Evolutionary conservation across 73 alveolate species (phyloP), one percentile per base, ranked within the genome.

Genomic region (Halteria grandinella): DNA sequence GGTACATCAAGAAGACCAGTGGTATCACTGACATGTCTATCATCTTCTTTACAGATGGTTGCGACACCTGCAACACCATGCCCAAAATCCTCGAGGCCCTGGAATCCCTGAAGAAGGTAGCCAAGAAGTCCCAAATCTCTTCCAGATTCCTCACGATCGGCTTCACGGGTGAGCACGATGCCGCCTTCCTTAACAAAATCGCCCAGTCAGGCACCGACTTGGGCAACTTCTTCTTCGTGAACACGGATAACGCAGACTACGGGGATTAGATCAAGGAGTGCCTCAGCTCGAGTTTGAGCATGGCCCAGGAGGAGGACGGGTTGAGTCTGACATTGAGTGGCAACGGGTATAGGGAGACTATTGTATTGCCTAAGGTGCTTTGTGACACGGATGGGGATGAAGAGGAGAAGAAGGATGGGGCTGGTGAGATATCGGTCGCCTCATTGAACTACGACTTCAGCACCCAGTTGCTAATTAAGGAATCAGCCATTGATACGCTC

Each of bases 31-130:
- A 80, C 34, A 14, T 80, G 0, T 69, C 85, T 17, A 37, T 80
- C 0, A 57, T 80, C 47, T 70, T 80, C 80, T 80, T 80, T 53
- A 80, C 90, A 3, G 90, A 80, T 69, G 90, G 90, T 24, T 37
- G 44, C 15, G 90, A 80, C 44, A 80, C 84, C 40, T 69, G 79
- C 57, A 80, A 80, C 36, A 36, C 28, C n/a, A 48, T 58, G 34
- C 10, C 23, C 1, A 47, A 11, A n/a, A 47, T 80, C 17, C 0
- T 14, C 0, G 32, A 33, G 4, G 18, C 62, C 18, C 14, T 79
- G 3, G 50, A 79, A 1, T 20, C 31, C 24, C 18, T 57, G 57
- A 69, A 80, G 27, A 25, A 21, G 27, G 20, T 8, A 5, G 4
- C 70, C 3, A 45, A 14, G 2, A 28, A 10, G 20, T 15, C 10